phyloP scores from a whole-genome alignment of 208 protist genomes.

The Leishmania martiniquensis region DNA sequence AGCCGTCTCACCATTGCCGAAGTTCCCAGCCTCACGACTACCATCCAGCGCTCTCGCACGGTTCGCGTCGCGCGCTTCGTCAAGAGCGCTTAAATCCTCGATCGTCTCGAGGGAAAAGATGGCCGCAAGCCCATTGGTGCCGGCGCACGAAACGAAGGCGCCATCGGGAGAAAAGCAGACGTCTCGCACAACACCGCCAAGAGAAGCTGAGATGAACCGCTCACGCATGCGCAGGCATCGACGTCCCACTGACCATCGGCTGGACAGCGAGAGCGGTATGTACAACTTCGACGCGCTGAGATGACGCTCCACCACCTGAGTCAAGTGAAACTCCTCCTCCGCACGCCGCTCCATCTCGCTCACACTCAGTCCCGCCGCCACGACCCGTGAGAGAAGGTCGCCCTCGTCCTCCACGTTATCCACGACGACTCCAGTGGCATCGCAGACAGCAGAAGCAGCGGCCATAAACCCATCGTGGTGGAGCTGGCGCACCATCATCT shows the following conservation, averaged over 20 bases:
- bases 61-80: slow-evolving; percentile 71
- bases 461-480: slow-evolving; percentile 82
- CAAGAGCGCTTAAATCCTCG: slow-evolving; percentile 64
- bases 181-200: slow-evolving; percentile 70
- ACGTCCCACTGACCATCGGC: slow-evolving; percentile 52
- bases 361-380: slow-evolving; percentile 49
- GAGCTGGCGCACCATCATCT: slow-evolving; percentile 80
- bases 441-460: slow-evolving; percentile 71
- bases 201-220: slow-evolving; percentile 67
- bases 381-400: slow-evolving; percentile 49
- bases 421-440: slow-evolving; percentile 72
- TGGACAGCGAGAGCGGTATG: slow-evolving; percentile 59
- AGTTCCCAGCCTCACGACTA: slow-evolving; percentile 24
- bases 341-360: slow-evolving; percentile 44
- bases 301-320: slow-evolving; percentile 77
- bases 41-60: slow-evolving; percentile 41
- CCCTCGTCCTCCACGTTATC: slow-evolving; percentile 49
- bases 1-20: slow-evolving; percentile 14
- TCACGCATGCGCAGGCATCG: slow-evolving; percentile 65
- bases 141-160: slow-evolving; percentile 60
- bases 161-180: slow-evolving; percentile 76
- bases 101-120: slow-evolving; percentile 77
- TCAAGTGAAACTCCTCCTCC: slow-evolving; percentile 37
- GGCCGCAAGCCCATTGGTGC: slow-evolving; percentile 68
- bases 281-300: slow-evolving; percentile 80